Percentiles rank a stretch among this genome's conserved stretches.
Evolutionary conservation across 2,329 filamentous ascomycete genomes (phyloP).

Genomic region (Ascochyta pisi): DNA sequence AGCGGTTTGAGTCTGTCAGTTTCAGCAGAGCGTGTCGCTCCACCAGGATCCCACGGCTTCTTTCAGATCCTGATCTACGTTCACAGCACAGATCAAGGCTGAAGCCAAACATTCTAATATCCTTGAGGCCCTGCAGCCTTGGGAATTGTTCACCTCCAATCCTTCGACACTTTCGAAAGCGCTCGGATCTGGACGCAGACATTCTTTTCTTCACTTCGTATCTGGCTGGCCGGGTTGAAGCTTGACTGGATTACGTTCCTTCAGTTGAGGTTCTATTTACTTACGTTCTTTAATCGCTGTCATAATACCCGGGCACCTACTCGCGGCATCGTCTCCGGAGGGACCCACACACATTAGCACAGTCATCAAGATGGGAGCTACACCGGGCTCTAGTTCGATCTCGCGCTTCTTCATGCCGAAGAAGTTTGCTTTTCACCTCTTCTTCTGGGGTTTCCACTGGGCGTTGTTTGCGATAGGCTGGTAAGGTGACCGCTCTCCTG

Average conservation of each 20-base stretch:
- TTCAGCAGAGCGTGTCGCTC: conserved; percentile 46
- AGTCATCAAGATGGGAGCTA: conserved; percentile 24
- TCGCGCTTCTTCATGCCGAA: conserved; percentile 61
- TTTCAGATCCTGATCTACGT: conserved; percentile 40
- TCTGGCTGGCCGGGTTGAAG: conserved; percentile 52
- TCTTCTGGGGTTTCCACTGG: conserved; percentile 83
- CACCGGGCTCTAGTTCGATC: conserved; percentile 15
- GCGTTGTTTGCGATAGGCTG: conserved; percentile 85
- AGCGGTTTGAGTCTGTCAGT: conserved; percentile 47
- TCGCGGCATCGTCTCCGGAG: not conserved
- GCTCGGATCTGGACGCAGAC: conserved; percentile 44
- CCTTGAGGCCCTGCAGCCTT: conserved; percentile 42
- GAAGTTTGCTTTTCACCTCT: conserved; percentile 79
- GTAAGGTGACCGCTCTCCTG: conserved; percentile 58
- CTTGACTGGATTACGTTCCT: conserved; percentile 44
- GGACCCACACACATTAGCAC: not conserved
- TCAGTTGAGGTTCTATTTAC: conserved; percentile 41
- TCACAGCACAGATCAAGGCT: conserved; percentile 26
- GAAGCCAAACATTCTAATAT: conserved; percentile 46
- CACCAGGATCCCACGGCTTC: conserved; percentile 31
- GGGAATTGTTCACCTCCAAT: conserved; percentile 41
- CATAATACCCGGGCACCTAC: conserved; percentile 34
- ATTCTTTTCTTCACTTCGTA: conserved; percentile 51
- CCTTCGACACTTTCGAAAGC: conserved; percentile 33
- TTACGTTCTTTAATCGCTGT: conserved; percentile 41